A percentile compares a stretch with the other conserved stretches of the same genome.
Evolutionary conservation across 208 protist genomes (phyloP).

Genomic region (Leishmania lainsoni): DNA sequence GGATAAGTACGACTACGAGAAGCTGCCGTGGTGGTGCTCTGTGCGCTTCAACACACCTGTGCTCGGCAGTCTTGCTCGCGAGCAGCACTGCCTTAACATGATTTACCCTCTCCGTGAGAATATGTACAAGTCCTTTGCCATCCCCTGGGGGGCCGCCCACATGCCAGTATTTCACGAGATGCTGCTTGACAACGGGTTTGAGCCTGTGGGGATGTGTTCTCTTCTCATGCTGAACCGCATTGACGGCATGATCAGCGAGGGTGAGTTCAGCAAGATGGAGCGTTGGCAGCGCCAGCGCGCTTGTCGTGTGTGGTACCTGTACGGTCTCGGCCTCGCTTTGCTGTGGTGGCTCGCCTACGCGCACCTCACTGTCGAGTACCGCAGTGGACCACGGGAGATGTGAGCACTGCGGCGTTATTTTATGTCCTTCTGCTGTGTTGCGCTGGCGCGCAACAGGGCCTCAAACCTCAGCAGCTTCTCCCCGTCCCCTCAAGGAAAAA

Average conservation of each 20-base stretch:
- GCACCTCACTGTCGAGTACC: conserved; percentile 52
- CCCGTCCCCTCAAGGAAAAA: background rate
- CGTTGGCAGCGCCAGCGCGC: conserved; percentile 40
- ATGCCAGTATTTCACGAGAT: conserved; percentile 89
- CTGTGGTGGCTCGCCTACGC: conserved; percentile 34
- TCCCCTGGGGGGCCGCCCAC: conserved; percentile 86
- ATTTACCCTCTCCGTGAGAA: conserved; percentile 54
- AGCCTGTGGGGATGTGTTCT: conserved; percentile 67
- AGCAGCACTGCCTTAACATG: conserved; percentile 87
- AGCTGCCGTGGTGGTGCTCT: conserved; percentile 79
- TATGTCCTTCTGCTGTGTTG: background rate
- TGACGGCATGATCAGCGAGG: conserved; percentile 75
- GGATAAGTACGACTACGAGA: conserved; percentile 88
- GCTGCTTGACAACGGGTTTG: conserved; percentile 83
- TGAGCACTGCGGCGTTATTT: background rate
- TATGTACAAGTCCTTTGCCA: conserved; percentile 81
- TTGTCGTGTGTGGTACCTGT: conserved; percentile 28
- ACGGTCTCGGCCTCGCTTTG: conserved; percentile 28
- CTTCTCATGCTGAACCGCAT: conserved; percentile 62
- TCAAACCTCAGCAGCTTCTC: background rate
- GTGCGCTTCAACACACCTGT: conserved; percentile 78
- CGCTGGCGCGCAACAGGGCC: background rate
- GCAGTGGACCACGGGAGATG: conserved; percentile 11
- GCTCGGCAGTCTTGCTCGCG: conserved; percentile 64
- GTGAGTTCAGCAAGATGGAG: conserved; percentile 60